Percentiles rank a stretch among this genome's conserved stretches.
Conservation (phyloP, 805 yeast species). For the Naumovozyma baii region DNA sequence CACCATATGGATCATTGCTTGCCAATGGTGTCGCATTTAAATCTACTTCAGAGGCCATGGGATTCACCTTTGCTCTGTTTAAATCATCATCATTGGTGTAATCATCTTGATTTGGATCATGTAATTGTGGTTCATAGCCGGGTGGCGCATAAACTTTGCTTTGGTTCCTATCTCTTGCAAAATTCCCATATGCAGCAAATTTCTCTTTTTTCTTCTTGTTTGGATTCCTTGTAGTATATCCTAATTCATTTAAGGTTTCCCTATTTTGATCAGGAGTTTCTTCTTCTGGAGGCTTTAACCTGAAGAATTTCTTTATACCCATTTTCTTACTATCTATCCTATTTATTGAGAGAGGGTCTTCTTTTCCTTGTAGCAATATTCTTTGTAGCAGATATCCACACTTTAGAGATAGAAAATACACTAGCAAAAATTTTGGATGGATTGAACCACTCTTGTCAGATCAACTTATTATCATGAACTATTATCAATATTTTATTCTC, state of each 20-base stretch:
- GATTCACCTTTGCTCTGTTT: not conserved
- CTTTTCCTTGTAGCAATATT: not conserved
- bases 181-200: constrained; percentile 40
- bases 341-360: too few relatives aligned
- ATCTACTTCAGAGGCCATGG: not conserved
- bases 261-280: constrained; percentile 34
- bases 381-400: not conserved
- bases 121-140: constrained; percentile 30
- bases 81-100: constrained; percentile 4
- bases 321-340: constrained; percentile 8
- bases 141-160: constrained; percentile 33
- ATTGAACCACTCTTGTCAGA: not conserved
- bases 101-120: constrained; percentile 3
- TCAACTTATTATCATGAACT: not conserved
- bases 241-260: constrained; percentile 35
- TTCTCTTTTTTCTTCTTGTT: constrained; percentile 32
- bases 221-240: constrained; percentile 33
- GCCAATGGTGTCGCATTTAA: not conserved
- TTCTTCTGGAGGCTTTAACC: constrained; percentile 39
- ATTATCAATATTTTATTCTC: too few relatives aligned
- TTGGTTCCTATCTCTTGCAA: constrained; percentile 34
- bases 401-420: not conserved
- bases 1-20: not conserved
- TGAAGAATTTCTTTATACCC: constrained; percentile 43
- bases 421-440: not conserved